Percentiles rank a stretch among this genome's conserved stretches.
Evolutionary conservation across 78 protist genomes (phyloP).

Genomic region (Creolimax fragrantissima): DNA sequence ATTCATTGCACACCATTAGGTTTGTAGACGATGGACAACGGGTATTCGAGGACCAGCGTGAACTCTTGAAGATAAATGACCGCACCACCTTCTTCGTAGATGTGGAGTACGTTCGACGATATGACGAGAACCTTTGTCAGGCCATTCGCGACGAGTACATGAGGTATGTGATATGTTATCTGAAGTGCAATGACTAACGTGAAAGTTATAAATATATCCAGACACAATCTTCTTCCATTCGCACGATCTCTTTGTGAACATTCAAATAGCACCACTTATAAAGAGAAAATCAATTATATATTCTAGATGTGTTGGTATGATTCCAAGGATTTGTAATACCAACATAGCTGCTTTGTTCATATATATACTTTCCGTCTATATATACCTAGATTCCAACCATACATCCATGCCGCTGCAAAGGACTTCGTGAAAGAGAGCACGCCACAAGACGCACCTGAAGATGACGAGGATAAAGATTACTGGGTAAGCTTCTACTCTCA

Average conservation of each 20-base stretch:
- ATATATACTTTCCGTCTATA: no score
- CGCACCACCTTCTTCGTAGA: background rate
- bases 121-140: background rate
- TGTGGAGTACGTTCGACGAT: background rate
- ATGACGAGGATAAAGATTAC: background rate
- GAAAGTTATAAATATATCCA: background rate
- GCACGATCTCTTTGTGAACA: no score
- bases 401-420: background rate
- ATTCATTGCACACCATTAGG: no score
- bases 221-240: no score
- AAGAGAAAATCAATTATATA: no score
- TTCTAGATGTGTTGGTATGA: no score
- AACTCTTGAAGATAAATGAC: background rate
- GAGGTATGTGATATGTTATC: background rate
- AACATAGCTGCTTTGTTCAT: no score
- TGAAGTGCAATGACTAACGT: background rate
- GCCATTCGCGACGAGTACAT: background rate
- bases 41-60: background rate
- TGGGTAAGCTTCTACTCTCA: background rate
- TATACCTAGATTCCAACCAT: background rate
- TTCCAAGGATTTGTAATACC: no score
- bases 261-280: no score
- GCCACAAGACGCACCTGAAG: background rate
- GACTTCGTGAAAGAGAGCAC: background rate
- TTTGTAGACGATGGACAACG: background rate